A percentile compares a stretch with the other conserved stretches of the same genome.
Conservation (phyloP, 495 filamentous ascomycete species). For the Aspergillus steynii region DNA sequence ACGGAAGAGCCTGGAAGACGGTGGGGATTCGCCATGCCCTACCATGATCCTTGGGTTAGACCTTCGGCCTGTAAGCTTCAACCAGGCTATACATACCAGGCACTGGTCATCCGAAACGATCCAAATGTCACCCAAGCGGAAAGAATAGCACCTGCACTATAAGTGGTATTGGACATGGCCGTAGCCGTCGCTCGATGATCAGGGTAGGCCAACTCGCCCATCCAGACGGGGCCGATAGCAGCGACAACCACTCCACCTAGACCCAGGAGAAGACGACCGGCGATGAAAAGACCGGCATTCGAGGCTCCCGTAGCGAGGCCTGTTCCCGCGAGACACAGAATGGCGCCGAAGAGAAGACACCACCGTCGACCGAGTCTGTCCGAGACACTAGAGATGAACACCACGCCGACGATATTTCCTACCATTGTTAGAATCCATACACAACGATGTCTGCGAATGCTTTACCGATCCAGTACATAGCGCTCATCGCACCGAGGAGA, state of each 20-base stretch:
- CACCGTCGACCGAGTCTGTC: too few relatives aligned
- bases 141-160: constrained; percentile 58
- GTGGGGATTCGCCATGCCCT: constrained; percentile 44
- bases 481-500: constrained; percentile 21
- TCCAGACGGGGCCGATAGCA: constrained; percentile 25
- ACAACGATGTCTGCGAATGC: constrained; percentile 13
- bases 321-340: too few relatives aligned
- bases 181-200: constrained; percentile 23
- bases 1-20: constrained; percentile 62
- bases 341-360: too few relatives aligned
- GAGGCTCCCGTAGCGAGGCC: too few relatives aligned
- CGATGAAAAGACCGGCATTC: constrained; percentile 19
- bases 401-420: constrained; percentile 25
- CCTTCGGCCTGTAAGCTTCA: too few relatives aligned
- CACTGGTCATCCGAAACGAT: constrained; percentile 22
- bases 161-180: constrained; percentile 60
- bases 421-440: background rate
- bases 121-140: constrained; percentile 32
- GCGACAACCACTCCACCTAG: constrained; percentile 20
- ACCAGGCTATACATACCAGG: constrained; percentile 22
- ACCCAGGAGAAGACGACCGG: constrained; percentile 29
- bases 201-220: constrained; percentile 34
- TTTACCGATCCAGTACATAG: constrained; percentile 24
- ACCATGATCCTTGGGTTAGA: too few relatives aligned
- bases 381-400: constrained; percentile 9